Percentiles rank a stretch among this genome's conserved stretches.
Evolutionary conservation across 129 eudicot species (phyloP).

Genomic region (Oenanthe sinensis): DNA sequence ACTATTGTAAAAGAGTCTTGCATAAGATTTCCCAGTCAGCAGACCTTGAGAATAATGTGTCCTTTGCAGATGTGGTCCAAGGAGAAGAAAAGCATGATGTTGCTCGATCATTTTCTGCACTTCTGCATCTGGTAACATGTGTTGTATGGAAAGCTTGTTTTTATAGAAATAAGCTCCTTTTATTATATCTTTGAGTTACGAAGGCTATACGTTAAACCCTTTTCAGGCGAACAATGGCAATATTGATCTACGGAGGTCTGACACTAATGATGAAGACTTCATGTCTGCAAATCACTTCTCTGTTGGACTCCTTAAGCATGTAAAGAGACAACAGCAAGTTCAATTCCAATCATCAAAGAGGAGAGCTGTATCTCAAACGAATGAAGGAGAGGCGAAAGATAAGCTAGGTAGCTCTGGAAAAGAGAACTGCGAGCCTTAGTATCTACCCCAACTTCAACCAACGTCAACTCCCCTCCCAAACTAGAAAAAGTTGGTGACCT

Average conservation of each 20-base stretch:
- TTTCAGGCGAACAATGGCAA: conserved; percentile 54
- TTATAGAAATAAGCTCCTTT: background rate
- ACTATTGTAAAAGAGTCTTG: conserved; percentile 63
- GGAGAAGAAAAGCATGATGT: conserved; percentile 81
- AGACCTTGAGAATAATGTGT: conserved; percentile 22
- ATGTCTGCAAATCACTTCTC: conserved; percentile 48
- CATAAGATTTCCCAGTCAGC: conserved; percentile 42
- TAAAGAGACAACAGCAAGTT: conserved; percentile 32
- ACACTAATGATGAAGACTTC: conserved; percentile 14
- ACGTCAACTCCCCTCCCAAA: background rate
- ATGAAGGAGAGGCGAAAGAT: background rate
- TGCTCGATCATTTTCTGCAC: conserved; percentile 82
- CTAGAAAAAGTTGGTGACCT: background rate
- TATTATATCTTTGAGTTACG: background rate
- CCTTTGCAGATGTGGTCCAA: conserved; percentile 63
- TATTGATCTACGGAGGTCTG: conserved; percentile 46
- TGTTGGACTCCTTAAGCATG: conserved; percentile 39
- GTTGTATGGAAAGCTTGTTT: background rate
- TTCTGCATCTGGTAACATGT: conserved; percentile 65
- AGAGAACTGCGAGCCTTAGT: background rate
- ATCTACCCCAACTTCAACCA: background rate
- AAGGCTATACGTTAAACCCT: background rate
- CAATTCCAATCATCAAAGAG: conserved; percentile 49
- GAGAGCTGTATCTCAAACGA: conserved; percentile 26
- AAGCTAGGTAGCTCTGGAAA: background rate